A percentile compares a stretch with the other conserved stretches of the same genome.
These are phyloP conservation scores for Tagetes erecta DNA, from an alignment of 129 eudicot species.

Conservation along the genomic window DNA sequence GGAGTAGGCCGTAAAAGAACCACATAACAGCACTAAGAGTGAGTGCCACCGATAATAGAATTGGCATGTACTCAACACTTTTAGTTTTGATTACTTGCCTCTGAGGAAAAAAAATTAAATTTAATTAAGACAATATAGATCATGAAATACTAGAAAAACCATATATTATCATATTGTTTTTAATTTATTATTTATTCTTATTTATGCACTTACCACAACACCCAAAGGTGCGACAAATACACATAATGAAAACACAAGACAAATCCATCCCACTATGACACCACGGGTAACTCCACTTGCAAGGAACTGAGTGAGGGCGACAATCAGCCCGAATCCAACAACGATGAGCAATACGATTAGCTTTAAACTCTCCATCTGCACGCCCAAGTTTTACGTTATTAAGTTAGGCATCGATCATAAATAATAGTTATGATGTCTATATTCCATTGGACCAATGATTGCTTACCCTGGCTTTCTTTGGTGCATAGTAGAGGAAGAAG, in stretches of 20 bases:
- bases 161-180: not conserved
- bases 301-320: conserved; percentile 54
- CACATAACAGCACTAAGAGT: conserved; percentile 84
- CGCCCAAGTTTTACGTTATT: not conserved
- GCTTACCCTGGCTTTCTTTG: conserved; percentile 52
- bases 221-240: conserved; percentile 87
- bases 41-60: conserved; percentile 65
- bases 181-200: not conserved
- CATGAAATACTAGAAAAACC: not conserved
- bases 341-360: conserved; percentile 42
- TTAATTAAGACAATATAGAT: not conserved
- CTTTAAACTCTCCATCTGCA: conserved; percentile 65
- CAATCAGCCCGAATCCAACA: conserved; percentile 60
- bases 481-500: conserved; percentile 71
- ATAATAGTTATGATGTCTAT: not conserved
- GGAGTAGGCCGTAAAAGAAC: conserved; percentile 86
- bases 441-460: not conserved
- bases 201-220: conserved; percentile 55
- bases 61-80: conserved; percentile 92
- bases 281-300: conserved; percentile 45
- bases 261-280: conserved; percentile 81
- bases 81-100: conserved; percentile 81
- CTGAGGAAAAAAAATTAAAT: conserved; percentile 36
- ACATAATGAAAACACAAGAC: conserved; percentile 68
- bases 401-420: not conserved